Evolutionary conservation across 441 rosid species (phyloP), one percentile per base, ranked within the genome.

Genomic region (Pelargonium australe): DNA sequence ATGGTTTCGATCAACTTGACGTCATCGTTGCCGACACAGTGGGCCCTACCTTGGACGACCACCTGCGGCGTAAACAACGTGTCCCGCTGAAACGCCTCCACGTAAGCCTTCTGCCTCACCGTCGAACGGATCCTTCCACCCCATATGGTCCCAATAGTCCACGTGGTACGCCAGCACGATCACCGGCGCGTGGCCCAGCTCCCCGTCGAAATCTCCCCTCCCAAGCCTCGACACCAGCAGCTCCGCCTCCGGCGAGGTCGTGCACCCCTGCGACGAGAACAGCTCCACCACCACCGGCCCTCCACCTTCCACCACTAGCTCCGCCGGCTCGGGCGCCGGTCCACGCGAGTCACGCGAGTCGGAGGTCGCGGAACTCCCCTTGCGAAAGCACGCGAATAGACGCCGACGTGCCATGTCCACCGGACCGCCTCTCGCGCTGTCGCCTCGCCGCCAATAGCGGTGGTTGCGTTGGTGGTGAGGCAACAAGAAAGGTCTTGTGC

Each of bases 91-190:
- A 90, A 74, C 20, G 97, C 83, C 80, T 92, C 97, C 7, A 92
- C 87, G 61, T 89, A 92, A 25, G 92, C 87, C 80, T 90, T 92
- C 63, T 92, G 96, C 73, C 97, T 79, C 13, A 92, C 97, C 5
- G 97, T 92, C 98, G 16, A 70, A 92, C 37, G 97, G 98, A 61
- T 92, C 98, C 65, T 89, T 92, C 98, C 98, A 92, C 4, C 98
- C 98, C 77, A 71, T 83, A 64, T 90, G 87, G 66, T 92, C 98
- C 97, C 98, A 90, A 62, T 87, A 90, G 71, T 90, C 98, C 0
- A 90, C 98, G 53, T 92, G 98, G 72, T 82, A 88, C 9, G 81
- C 94, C 71, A 92, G 65, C 71, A 89, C 80, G 28, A 86, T 63
- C 68, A 87, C 87, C 37, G 92, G 92, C 63, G 81, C 66, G 60